phyloP scores from a whole-genome alignment of 305 asterid genomes.

The Fraxinus albicans region DNA sequence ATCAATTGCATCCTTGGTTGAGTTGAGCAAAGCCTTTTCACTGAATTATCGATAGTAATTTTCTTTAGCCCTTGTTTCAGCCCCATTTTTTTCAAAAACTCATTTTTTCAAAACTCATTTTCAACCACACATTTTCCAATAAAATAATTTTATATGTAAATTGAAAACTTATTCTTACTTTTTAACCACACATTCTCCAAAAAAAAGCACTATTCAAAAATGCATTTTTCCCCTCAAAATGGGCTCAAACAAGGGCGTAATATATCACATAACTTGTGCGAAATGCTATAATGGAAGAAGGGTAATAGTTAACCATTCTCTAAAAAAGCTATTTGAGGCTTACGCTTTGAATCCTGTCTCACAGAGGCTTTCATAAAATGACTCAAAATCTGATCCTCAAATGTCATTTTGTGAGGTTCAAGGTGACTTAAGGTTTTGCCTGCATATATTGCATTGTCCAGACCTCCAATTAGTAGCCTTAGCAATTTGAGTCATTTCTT shows the following conservation, averaged over 20 bases:
- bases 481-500: background rate
- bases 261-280: background rate
- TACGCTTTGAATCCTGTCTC: background rate
- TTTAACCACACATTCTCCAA: too few species aligned
- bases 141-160: too few species aligned
- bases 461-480: background rate
- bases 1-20: background rate
- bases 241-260: background rate
- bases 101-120: background rate
- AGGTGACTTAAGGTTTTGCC: background rate
- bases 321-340: background rate
- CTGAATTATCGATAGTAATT: background rate
- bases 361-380: background rate
- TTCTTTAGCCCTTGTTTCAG: background rate
- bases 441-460: background rate
- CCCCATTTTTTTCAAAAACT: background rate
- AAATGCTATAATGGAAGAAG: background rate
- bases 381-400: background rate
- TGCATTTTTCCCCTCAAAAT: background rate
- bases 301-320: background rate
- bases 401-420: background rate
- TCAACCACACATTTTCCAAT: background rate
- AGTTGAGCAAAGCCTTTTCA: background rate
- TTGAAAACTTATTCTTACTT: background rate
- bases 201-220: background rate